These are phyloP conservation scores for Barnettozyma sp. DNA, from an alignment of 805 yeast species.

Conservation along the genomic window DNA sequence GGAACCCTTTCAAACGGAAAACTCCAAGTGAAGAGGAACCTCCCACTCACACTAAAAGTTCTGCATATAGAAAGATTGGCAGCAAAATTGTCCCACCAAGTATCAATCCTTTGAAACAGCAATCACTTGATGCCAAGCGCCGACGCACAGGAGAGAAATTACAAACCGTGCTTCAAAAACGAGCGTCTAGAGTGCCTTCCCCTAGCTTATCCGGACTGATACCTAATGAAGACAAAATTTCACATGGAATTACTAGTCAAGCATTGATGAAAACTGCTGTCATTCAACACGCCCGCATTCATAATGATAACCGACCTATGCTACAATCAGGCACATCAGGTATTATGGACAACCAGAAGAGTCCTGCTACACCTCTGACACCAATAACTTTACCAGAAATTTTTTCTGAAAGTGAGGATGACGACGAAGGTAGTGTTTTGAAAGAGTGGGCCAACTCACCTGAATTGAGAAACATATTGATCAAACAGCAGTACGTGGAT, in stretches of 20 bases:
- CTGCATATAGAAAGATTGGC: conserved; percentile 22
- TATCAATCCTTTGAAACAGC: conserved; percentile 12
- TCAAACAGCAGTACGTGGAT: conserved; percentile 45
- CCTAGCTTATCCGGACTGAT: conserved; percentile 4
- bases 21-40: conserved; percentile 20
- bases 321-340: conserved; percentile 7
- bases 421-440: conserved; percentile 40
- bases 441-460: conserved; percentile 62
- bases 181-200: conserved; percentile 23
- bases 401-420: conserved; percentile 48
- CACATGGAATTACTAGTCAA: conserved; percentile 12
- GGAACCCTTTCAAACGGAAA: conserved; percentile 8
- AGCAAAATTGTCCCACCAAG: conserved; percentile 21
- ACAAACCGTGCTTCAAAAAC: conserved; percentile 18
- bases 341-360: conserved; percentile 1
- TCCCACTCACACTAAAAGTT: conserved; percentile 5
- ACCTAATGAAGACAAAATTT: conserved; percentile 9
- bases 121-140: conserved; percentile 20
- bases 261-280: conserved; percentile 30
- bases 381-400: conserved; percentile 37
- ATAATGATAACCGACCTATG: conserved; percentile 13
- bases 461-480: conserved; percentile 38
- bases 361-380: conserved; percentile 18
- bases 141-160: conserved; percentile 23
- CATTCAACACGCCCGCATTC: conserved; percentile 27